Evolutionary conservation across 108 stramenopile species (phyloP).

Genomic region (Pseudonitzschia multiseries): DNA sequence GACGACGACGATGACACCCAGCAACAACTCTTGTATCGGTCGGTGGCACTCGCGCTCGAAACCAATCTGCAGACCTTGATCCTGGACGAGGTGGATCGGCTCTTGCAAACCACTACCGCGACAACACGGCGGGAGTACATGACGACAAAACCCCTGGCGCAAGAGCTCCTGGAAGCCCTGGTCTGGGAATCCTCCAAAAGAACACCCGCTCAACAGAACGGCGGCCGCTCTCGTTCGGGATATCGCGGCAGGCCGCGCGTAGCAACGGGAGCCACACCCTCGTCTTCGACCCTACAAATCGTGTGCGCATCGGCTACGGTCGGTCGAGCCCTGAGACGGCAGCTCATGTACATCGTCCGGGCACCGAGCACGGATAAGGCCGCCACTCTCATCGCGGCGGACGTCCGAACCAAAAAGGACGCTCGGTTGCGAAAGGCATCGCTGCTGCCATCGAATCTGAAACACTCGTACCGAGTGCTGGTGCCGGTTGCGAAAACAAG

Average conservation of each 20-base stretch:
- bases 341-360: conserved; percentile 64
- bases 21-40: conserved; percentile 1
- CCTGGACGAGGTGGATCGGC: conserved; percentile 76
- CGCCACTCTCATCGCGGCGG: conserved; percentile 60
- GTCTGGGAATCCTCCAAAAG: conserved; percentile 3
- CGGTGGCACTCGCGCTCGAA: conserved; percentile 30
- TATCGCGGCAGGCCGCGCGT: background rate
- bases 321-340: conserved; percentile 67
- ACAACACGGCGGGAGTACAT: conserved; percentile 35
- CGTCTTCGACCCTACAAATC: conserved; percentile 32
- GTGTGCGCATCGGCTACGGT: conserved; percentile 77
- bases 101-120: conserved; percentile 59
- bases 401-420: conserved; percentile 65
- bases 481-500: background rate
- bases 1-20: too few species aligned
- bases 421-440: conserved; percentile 44
- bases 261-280: background rate
- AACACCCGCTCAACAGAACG: background rate
- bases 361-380: conserved; percentile 66
- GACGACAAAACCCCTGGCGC: conserved; percentile 8
- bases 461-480: conserved; percentile 48
- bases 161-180: conserved; percentile 10
- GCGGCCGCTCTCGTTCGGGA: background rate
- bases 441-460: conserved; percentile 55
- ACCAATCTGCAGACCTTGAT: conserved; percentile 56